Percentiles rank a stretch among this genome's conserved stretches.
Evolutionary conservation across 768 basidiomycete species (phyloP).

Genomic region (Boletus coccyginus): DNA sequence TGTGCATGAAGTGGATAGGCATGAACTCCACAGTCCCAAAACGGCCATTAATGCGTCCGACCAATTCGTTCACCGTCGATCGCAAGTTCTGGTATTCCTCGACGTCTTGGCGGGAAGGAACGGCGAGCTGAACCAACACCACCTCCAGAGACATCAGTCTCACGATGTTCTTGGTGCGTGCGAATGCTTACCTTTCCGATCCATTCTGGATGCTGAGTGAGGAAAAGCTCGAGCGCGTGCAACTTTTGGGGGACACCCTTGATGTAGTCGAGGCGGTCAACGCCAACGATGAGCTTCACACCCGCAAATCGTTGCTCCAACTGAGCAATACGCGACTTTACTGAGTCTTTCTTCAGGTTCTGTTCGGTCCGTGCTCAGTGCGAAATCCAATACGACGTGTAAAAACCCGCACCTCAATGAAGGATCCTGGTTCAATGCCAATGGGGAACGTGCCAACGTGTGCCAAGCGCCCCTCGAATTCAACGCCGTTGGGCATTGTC

Average conservation of each 20-base stretch:
- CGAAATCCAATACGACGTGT: not conserved
- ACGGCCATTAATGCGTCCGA: conserved; percentile 96
- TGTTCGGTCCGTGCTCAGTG: conserved; percentile 28
- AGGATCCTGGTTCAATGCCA: conserved; percentile 93
- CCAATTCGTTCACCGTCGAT: conserved; percentile 94
- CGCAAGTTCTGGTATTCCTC: conserved; percentile 99
- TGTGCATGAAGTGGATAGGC: conserved; percentile 99
- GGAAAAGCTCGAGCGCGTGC: conserved; percentile 94
- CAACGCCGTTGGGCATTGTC: conserved; percentile 98
- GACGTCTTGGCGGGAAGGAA: conserved; percentile 96
- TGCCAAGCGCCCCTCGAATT: conserved; percentile 91
- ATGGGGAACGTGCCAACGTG: conserved; percentile 99
- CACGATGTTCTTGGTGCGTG: not conserved
- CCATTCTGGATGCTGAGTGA: conserved; percentile 98
- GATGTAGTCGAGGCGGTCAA: conserved; percentile 98
- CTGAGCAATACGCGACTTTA: conserved; percentile 75
- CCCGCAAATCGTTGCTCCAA: conserved; percentile 90
- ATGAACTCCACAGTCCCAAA: conserved; percentile 99
- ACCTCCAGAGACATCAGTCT: conserved; percentile 47
- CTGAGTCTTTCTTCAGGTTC: conserved; percentile 77
- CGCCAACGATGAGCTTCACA: conserved; percentile 96
- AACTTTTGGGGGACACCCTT: conserved; percentile 99
- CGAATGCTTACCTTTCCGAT: conserved; percentile 78
- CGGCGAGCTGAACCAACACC: conserved; percentile 94
- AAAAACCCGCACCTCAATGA: conserved; percentile 61